These are phyloP conservation scores for Eimeria brunetti DNA, from an alignment of 169 alveolate species.

Conservation along the genomic window DNA sequence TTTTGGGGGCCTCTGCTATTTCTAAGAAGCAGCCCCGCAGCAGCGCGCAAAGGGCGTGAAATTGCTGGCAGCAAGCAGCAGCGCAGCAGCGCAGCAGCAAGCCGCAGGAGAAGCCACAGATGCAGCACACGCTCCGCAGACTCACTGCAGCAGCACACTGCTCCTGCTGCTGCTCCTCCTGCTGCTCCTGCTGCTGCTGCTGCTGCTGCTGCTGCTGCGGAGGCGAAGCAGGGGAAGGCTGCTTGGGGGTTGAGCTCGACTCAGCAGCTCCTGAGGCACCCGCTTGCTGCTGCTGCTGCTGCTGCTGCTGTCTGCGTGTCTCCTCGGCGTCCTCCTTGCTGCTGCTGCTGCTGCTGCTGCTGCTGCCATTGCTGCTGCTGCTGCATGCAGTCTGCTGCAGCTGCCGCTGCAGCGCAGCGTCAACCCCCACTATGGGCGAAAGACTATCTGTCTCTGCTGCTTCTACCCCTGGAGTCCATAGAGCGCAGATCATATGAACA, in stretches of 20 bases:
- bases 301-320: background rate
- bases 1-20: constrained; percentile 70
- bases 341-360: background rate
- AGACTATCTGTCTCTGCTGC: constrained; percentile 73
- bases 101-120: constrained; percentile 76
- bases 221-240: background rate
- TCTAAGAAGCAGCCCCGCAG: constrained; percentile 81
- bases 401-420: constrained; percentile 67
- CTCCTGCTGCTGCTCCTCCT: constrained; percentile 13
- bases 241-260: background rate
- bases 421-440: constrained; percentile 79
- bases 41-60: constrained; percentile 80
- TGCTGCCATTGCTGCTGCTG: constrained; percentile 19
- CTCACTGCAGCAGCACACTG: background rate
- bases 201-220: constrained; percentile 13
- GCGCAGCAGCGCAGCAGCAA: constrained; percentile 55
- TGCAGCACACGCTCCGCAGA: background rate
- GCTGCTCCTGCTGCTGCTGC: constrained; percentile 36
- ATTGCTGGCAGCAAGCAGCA: constrained; percentile 26
- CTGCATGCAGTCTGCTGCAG: constrained; percentile 46
- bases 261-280: background rate
- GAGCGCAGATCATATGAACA: constrained; percentile 80
- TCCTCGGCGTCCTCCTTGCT: background rate
- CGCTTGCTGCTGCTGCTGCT: constrained; percentile 18
- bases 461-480: constrained; percentile 81